phyloP scores from a whole-genome alignment of 768 basidiomycete species.

The Hortiboletus flavorubellus region DNA sequence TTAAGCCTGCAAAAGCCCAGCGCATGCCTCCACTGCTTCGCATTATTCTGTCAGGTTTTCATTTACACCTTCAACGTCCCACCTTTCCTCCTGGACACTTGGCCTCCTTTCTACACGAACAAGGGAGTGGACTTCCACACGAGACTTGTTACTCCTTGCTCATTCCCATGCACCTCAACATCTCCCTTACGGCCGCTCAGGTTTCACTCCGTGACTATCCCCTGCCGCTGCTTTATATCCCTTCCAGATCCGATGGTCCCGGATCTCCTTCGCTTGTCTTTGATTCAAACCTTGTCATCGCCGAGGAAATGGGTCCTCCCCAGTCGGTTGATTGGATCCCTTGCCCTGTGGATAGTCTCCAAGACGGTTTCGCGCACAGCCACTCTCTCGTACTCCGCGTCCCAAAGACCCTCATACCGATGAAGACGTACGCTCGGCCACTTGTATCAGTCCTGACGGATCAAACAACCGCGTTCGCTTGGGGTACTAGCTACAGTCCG shows the following conservation, averaged over 20 bases:
- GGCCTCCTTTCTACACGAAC: constrained; percentile 59
- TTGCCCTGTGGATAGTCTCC: constrained; percentile 58
- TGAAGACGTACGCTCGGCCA: constrained; percentile 87
- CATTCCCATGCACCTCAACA: constrained; percentile 75
- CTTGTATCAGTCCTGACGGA: constrained; percentile 62
- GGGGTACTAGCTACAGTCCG: constrained; percentile 86
- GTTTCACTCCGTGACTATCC: constrained; percentile 84
- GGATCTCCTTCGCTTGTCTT: constrained; percentile 53
- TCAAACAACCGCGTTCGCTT: constrained; percentile 70
- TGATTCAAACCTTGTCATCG: constrained; percentile 77
- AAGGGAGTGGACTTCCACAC: constrained; percentile 64
- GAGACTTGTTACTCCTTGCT: constrained; percentile 75
- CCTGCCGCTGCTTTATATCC: constrained; percentile 76
- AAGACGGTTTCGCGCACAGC: constrained; percentile 50
- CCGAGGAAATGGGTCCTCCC: constrained; percentile 76
- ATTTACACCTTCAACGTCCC: constrained; percentile 53
- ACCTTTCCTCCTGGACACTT: constrained; percentile 55
- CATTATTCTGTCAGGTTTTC: constrained; percentile 54
- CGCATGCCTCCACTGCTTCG: constrained; percentile 69
- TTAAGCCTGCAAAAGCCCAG: constrained; percentile 35
- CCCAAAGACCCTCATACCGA: constrained; percentile 93
- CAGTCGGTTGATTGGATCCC: constrained; percentile 69
- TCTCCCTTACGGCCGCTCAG: constrained; percentile 58
- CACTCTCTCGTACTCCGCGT: constrained; percentile 56
- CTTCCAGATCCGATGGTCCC: constrained; percentile 37